Conservation (phyloP, 305 asterid genomes). For the Fraxinus nigra region DNA sequence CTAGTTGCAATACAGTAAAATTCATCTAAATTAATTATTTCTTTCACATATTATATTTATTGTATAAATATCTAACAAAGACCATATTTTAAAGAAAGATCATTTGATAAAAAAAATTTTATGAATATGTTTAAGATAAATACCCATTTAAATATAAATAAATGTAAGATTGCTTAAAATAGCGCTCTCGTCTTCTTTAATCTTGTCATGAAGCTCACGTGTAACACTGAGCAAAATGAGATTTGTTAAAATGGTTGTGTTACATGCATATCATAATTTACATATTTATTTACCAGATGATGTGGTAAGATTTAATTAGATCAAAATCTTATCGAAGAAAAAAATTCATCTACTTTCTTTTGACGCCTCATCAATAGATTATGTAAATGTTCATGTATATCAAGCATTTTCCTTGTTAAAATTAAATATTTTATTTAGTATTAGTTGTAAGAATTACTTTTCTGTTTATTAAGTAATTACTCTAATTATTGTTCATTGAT, state of each 20-base stretch:
- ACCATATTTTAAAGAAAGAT: background rate
- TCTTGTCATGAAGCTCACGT: constrained; percentile 18
- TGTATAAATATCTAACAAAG: no score
- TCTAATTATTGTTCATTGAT: background rate
- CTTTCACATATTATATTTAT: no score
- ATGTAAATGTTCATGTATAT: no score
- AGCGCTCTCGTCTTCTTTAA: background rate
- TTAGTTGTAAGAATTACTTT: background rate
- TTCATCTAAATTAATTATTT: no score
- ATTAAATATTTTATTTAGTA: background rate
- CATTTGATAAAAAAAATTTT: no score
- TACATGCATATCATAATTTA: no score
- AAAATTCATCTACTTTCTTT: background rate
- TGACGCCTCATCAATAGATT: no score
- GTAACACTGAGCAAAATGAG: constrained; percentile 8
- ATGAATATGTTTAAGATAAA: background rate
- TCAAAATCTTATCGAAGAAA: background rate
- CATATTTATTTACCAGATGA: background rate
- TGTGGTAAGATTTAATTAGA: no score
- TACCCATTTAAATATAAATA: background rate
- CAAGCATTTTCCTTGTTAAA: background rate
- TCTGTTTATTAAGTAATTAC: background rate
- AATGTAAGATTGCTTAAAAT: background rate
- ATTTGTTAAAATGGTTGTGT: background rate
- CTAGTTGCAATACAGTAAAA: no score